phyloP scores from a whole-genome alignment of 1,139 yeast species.

The Lizanozyma gosingica region DNA sequence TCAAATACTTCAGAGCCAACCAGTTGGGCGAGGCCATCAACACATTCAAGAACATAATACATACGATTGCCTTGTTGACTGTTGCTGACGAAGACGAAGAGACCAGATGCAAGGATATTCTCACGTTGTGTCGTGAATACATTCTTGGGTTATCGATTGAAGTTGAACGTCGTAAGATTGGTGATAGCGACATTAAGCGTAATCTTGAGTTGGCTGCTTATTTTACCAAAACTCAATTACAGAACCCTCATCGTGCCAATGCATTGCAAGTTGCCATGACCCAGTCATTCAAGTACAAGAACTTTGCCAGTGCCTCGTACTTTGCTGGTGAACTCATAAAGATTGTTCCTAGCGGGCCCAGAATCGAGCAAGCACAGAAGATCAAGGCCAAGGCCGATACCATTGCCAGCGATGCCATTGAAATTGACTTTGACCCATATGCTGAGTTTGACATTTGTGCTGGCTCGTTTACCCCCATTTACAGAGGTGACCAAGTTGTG shows the following conservation, averaged over 20 bases:
- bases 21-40: conserved; percentile 74
- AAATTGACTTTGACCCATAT: conserved; percentile 85
- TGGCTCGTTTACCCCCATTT: conserved; percentile 79
- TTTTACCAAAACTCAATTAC: conserved; percentile 78
- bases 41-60: conserved; percentile 70
- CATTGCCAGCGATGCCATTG: conserved; percentile 76
- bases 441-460: conserved; percentile 91
- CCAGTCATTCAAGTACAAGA: conserved; percentile 80
- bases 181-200: conserved; percentile 64
- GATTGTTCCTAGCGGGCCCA: conserved; percentile 60
- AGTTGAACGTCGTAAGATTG: conserved; percentile 73
- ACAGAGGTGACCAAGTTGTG: conserved; percentile 60
- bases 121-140: conserved; percentile 78
- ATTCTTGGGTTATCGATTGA: conserved; percentile 89
- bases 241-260: conserved; percentile 73
- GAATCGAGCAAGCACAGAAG: conserved; percentile 84
- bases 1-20: conserved; percentile 74
- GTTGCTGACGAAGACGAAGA: conserved; percentile 73
- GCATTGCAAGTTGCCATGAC: conserved; percentile 95
- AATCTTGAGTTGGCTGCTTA: conserved; percentile 93
- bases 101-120: conserved; percentile 60
- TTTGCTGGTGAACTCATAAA: conserved; percentile 81
- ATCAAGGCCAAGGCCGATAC: conserved; percentile 74
- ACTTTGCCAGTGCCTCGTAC: conserved; percentile 79
- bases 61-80: conserved; percentile 62